A percentile compares a stretch with the other conserved stretches of the same genome.
Conservation (phyloP, 306 rosid species). For the Pyrus pyrifolia region DNA sequence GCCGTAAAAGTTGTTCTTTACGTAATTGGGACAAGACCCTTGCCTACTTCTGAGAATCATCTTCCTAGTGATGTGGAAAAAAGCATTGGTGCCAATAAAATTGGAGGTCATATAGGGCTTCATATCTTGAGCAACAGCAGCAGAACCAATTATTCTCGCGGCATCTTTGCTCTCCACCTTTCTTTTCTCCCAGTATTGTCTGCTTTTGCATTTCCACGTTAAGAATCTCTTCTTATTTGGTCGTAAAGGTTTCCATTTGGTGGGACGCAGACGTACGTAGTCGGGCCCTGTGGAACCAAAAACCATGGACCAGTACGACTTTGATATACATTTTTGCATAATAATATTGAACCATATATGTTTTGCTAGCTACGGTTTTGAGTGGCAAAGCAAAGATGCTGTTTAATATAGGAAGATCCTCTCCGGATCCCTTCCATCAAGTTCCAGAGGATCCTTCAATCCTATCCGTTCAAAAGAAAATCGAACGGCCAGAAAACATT, state of each 20-base stretch:
- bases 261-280: conserved; percentile 4
- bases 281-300: conserved; percentile 27
- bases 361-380: too few species aligned
- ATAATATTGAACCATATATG: not conserved
- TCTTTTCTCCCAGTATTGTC: conserved; percentile 29
- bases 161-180: conserved; percentile 61
- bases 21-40: conserved; percentile 15
- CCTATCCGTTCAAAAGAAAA: too few species aligned
- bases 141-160: conserved; percentile 31
- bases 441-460: too few species aligned
- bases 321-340: not conserved
- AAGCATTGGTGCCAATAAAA: conserved; percentile 32
- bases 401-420: not conserved
- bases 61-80: conserved; percentile 14
- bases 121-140: conserved; percentile 19
- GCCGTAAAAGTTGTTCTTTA: not conserved
- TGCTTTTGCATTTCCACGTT: conserved; percentile 28
- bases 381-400: not conserved
- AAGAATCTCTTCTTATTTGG: conserved; percentile 20
- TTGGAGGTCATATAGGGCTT: conserved; percentile 19
- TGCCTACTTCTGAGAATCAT: conserved; percentile 31
- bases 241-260: conserved; percentile 22
- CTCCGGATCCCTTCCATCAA: too few species aligned
- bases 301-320: conserved; percentile 2
- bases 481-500: too few species aligned